Evolutionary conservation across 768 basidiomycete genomes (phyloP).

Genomic region (Erythrobasidium yunnanense): DNA sequence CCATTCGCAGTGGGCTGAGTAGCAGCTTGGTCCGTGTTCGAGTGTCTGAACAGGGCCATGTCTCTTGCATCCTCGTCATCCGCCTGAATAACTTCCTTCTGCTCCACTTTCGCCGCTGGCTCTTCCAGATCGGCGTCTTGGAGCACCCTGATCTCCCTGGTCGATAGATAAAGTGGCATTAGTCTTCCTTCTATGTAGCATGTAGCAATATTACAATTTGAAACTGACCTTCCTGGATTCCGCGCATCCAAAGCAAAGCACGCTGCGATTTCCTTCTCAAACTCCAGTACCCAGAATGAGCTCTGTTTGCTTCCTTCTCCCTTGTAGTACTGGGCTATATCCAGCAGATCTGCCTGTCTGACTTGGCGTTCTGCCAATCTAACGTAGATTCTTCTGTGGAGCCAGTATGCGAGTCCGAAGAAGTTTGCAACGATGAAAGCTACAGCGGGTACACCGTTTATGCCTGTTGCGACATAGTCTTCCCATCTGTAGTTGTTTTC

Average conservation of each 20-base stretch:
- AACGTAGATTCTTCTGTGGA: not conserved
- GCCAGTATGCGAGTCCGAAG: not conserved
- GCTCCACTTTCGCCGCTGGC: no score
- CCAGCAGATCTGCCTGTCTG: not conserved
- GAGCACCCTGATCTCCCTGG: no score
- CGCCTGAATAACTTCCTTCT: no score
- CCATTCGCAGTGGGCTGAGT: not conserved
- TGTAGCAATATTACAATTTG: no score
- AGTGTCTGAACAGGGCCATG: conserved; percentile 10
- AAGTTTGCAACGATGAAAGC: not conserved
- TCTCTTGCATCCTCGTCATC: conserved; percentile 15
- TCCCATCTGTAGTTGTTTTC: not conserved
- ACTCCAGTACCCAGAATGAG: conserved; percentile 15
- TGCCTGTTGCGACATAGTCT: not conserved
- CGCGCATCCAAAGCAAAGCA: not conserved
- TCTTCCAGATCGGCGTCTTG: no score
- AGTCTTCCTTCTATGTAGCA: no score
- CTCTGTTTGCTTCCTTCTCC: not conserved
- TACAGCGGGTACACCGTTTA: not conserved
- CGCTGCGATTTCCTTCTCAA: conserved; percentile 1
- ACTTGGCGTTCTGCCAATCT: not conserved
- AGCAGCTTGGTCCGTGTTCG: not conserved
- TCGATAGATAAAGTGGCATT: no score
- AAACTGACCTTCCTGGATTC: conserved; percentile 1
- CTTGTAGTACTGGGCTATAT: conserved; percentile 1